Conservation (phyloP, 352 stramenopile species). For the Thalassiosira exigua region DNA sequence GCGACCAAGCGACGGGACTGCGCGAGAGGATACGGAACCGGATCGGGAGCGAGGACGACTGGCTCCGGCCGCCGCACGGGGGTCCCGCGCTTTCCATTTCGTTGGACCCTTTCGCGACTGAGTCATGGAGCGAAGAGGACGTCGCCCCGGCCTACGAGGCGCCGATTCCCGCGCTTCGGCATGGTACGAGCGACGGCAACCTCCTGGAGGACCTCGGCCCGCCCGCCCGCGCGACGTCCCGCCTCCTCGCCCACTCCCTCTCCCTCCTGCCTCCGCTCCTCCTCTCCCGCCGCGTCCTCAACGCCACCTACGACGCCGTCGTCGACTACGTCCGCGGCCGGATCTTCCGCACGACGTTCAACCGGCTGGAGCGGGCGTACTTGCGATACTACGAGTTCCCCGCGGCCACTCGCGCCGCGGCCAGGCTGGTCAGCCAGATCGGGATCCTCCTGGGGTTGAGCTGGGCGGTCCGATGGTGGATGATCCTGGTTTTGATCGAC, state of each 20-base stretch:
- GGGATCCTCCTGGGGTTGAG: slow-evolving; percentile 50
- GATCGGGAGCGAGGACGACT: too few relatives aligned
- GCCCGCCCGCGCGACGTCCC: too few relatives aligned
- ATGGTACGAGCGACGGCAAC: too few relatives aligned
- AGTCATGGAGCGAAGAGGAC: too few relatives aligned
- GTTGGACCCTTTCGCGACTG: too few relatives aligned
- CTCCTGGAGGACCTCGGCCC: too few relatives aligned
- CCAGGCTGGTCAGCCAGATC: slow-evolving; percentile 50
- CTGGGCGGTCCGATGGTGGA: slow-evolving; percentile 36
- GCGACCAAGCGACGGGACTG: too few relatives aligned
- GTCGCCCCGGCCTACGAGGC: too few relatives aligned
- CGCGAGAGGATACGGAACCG: too few relatives aligned
- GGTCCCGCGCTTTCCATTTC: too few relatives aligned
- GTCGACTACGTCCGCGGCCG: slow-evolving; percentile 67
- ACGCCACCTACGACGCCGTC: slow-evolving; percentile 41
- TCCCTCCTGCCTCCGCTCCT: slow-evolving; percentile 63
- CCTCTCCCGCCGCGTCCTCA: slow-evolving; percentile 60
- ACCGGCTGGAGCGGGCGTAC: slow-evolving; percentile 50
- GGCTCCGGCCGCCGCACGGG: too few relatives aligned
- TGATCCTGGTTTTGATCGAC: slow-evolving; percentile 30
- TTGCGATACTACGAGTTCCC: slow-evolving; percentile 70
- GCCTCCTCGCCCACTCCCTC: slow-evolving; percentile 34
- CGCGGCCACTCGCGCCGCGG: slow-evolving; percentile 44
- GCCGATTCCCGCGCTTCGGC: too few relatives aligned
- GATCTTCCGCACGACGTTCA: slow-evolving; percentile 64